Percentiles rank a stretch among this genome's conserved stretches.
Conservation (phyloP, 768 basidiomycete genomes). For the Trametes sanguinea region DNA sequence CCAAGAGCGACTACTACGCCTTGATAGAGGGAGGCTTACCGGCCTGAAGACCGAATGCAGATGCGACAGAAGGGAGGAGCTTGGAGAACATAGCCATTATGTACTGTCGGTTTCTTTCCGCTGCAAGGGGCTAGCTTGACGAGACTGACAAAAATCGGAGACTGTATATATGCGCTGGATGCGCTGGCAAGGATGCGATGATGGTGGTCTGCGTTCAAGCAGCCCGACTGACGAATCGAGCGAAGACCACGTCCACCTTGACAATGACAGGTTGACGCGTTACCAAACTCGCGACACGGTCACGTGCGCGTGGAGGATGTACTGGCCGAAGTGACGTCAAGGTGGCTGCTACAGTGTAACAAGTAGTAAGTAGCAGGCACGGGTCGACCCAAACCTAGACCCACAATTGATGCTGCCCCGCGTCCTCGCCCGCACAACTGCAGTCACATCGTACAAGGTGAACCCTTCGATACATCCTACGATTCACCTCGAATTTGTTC, state of each 20-base stretch:
- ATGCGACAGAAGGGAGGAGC: conserved; percentile 49
- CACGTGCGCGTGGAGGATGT: not conserved
- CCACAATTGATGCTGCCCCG: not conserved
- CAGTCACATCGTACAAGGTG: not conserved
- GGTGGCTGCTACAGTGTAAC: not conserved
- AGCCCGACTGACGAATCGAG: not conserved
- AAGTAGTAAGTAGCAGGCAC: no score
- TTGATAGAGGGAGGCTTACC: conserved; percentile 32
- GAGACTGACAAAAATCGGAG: no score
- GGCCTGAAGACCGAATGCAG: conserved; percentile 54
- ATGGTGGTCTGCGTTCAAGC: conserved; percentile 3
- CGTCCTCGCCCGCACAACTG: not conserved
- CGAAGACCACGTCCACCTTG: no score
- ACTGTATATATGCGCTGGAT: not conserved
- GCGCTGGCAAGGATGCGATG: not conserved
- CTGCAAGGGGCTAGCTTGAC: no score
- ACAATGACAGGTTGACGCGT: not conserved
- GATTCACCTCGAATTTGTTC: not conserved
- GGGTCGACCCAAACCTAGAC: not conserved
- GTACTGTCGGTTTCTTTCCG: no score
- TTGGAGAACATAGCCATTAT: conserved; percentile 53
- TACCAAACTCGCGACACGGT: not conserved
- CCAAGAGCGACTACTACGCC: no score
- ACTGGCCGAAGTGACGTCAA: conserved; percentile 2
- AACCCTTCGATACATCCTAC: not conserved